phyloP scores from a whole-genome alignment of 2,329 filamentous ascomycete species.

The Pestalotiopsis sp. region DNA sequence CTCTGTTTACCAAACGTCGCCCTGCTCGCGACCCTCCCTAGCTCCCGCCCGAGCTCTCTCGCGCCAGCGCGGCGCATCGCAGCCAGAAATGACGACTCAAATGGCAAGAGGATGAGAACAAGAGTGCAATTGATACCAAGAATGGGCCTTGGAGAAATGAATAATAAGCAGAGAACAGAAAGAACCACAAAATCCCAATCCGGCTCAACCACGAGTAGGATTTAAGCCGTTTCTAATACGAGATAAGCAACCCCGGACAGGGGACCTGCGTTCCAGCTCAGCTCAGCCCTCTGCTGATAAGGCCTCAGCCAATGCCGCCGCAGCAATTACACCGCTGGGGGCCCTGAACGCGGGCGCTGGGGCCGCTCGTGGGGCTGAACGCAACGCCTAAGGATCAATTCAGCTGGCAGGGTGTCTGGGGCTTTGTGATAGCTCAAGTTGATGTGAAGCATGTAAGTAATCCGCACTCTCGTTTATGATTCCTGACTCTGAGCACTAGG shows the following conservation, averaged over 20 bases:
- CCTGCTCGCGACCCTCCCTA: not conserved
- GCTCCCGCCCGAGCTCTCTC: slow-evolving; percentile 25
- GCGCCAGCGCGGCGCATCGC: slow-evolving; percentile 24
- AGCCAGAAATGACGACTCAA: not conserved
- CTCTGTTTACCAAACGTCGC: slow-evolving; percentile 13
- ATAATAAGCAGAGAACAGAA: not conserved
- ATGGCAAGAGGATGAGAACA: not conserved
- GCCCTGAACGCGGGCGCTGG: not conserved
- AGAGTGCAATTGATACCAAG: not conserved
- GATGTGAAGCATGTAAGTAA: not conserved
- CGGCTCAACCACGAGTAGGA: not conserved
- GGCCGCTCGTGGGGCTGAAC: slow-evolving; percentile 4
- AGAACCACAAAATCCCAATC: not conserved
- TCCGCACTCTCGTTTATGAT: not conserved
- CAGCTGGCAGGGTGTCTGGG: not conserved
- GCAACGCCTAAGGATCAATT: not conserved
- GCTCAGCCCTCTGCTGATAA: not conserved
- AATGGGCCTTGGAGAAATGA: not conserved
- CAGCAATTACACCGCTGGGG: not conserved
- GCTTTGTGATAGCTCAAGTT: not conserved
- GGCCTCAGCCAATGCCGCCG: not conserved
- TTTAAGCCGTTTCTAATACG: slow-evolving; percentile 7
- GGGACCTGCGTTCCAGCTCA: not conserved
- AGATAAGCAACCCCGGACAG: not conserved
- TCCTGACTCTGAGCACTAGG: not conserved